Conservation (phyloP, 129 eudicot genomes). For the carrot (Daucus carota) region DNA sequence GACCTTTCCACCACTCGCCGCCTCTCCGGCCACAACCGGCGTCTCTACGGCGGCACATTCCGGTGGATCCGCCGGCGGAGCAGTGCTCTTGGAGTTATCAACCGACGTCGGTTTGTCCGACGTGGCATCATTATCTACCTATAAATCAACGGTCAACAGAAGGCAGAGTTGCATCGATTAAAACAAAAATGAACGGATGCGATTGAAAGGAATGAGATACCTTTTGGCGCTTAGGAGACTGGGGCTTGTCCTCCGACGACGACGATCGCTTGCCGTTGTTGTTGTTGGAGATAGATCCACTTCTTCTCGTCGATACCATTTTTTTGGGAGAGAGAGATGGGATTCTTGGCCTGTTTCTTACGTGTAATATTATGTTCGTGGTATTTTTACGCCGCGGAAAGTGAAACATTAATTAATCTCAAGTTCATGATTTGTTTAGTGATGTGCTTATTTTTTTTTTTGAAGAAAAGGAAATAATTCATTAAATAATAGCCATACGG, state of each 20-base stretch:
- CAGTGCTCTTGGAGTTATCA: conserved; percentile 44
- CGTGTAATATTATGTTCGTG: too few species aligned
- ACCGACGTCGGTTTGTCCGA: conserved; percentile 48
- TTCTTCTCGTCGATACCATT: conserved; percentile 90
- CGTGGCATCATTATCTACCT: conserved; percentile 50
- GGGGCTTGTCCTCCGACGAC: conserved; percentile 56
- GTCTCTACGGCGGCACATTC: conserved; percentile 24
- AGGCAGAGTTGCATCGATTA: neutral
- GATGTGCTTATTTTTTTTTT: too few species aligned
- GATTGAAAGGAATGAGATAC: neutral
- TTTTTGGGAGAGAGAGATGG: conserved; percentile 16
- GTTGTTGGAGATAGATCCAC: conserved; percentile 61
- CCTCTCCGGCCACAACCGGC: conserved; percentile 23
- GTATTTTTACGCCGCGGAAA: too few species aligned
- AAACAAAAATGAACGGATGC: neutral
- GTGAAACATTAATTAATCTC: too few species aligned
- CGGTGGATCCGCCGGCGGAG: conserved; percentile 40
- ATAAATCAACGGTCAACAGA: neutral
- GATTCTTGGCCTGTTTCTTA: neutral
- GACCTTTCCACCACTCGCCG: conserved; percentile 14
- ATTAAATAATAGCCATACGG: too few species aligned
- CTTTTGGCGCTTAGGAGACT: conserved; percentile 82
- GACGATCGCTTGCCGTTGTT: conserved; percentile 44
- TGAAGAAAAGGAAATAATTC: too few species aligned
- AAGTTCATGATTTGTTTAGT: neutral